Base-by-base conservation (phyloP, 345 rosid species). In the Aquilaria sinensis region DNA sequence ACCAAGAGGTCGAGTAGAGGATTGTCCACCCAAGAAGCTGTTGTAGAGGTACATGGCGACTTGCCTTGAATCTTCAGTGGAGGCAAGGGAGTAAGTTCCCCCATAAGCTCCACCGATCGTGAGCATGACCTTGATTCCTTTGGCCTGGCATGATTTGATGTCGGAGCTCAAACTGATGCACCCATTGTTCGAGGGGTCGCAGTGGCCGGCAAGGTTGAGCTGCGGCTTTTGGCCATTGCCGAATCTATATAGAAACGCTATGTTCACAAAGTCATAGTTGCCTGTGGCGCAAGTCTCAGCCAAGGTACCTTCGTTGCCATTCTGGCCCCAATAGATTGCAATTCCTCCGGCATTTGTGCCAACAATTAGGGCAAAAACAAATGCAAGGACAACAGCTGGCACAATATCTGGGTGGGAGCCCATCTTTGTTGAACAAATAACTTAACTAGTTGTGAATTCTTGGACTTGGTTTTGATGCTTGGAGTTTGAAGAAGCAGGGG, bases 251-350 rank as follows among this genome's bases (percentile, higher is more conserved):
- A 54, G 57, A 29, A 54, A 54, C 3, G 57, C 57, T 54, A 54
- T 54, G 57, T 54, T 54, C 12, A 54, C 57, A 9, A 23, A 54
- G 31, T 23, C 32, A 29, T 16, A 54, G 34, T 54, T 54, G 5
- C 57, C 12, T 9, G 57, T 54, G 57, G 32, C 41, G 12, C 57
- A 54, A 29, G 57, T 54, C 3, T 30, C 60, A 2, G 47, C 60
- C 1, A 56, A 56, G 5, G 45, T 56, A 3, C 45, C 45, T 56
- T 66, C 60, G 14, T 54, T 23, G 4, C 32, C 57, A 32, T 23
- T 54, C 57, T 54, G 57, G 2, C 57, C 57, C 57, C 57, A 54
- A 13, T 54, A 54, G 34, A 54, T 54, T 9, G 57, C 57, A 54
- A 54, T 54, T 5, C 57, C 13, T 1, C 41, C 56, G 1, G 45